Evolutionary conservation across 257 asterid species (phyloP).

Genomic region (Capsicum rhomboideum): DNA sequence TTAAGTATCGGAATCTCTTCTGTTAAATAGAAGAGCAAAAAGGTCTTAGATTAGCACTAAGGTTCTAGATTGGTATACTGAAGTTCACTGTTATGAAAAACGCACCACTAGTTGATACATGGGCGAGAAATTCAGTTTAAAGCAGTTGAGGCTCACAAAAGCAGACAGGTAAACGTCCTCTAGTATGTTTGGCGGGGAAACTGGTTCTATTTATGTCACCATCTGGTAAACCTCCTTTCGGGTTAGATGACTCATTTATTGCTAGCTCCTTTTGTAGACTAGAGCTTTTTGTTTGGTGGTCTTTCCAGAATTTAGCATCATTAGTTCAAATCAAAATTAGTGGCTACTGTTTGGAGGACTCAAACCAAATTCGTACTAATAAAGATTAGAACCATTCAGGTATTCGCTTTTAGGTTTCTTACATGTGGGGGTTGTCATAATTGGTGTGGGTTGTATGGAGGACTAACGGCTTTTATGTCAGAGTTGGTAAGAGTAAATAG

Average conservation of each 20-base stretch:
- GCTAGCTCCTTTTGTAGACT: neutral
- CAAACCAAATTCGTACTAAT: neutral
- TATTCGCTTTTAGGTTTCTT: neutral
- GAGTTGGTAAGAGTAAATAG: neutral
- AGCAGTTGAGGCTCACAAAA: neutral
- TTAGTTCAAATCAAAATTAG: neutral
- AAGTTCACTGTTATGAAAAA: neutral
- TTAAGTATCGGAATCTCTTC: neutral
- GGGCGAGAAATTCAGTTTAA: neutral
- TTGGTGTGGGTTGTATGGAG: neutral
- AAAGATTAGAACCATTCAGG: neutral
- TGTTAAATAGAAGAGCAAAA: neutral
- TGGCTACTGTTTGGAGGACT: neutral
- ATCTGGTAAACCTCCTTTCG: neutral
- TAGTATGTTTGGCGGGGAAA: neutral
- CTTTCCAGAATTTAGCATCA: neutral
- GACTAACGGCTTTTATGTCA: neutral
- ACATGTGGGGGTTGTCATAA: neutral
- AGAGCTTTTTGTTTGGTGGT: neutral
- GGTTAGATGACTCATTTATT: neutral
- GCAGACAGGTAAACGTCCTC: neutral
- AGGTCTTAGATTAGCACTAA: neutral
- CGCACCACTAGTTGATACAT: neutral
- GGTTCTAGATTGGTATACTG: neutral
- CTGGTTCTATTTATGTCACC: neutral